These are phyloP conservation scores for Tetracladium marchalianum DNA, from an alignment of 495 filamentous ascomycete genomes.

Conservation along the genomic window DNA sequence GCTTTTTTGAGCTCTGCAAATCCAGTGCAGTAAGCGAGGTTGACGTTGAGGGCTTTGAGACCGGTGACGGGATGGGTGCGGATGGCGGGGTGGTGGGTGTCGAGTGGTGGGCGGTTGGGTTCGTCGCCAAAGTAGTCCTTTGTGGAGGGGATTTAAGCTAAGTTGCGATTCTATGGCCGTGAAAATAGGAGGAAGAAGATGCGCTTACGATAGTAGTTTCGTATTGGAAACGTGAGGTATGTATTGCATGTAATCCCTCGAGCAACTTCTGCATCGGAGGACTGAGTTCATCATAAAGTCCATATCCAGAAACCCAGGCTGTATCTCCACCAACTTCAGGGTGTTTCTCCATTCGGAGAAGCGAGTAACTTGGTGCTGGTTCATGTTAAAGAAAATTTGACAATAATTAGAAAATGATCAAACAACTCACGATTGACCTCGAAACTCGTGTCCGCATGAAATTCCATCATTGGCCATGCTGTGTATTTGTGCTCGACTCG, in stretches of 20 bases:
- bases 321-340: conserved; percentile 44
- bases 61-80: conserved; percentile 45
- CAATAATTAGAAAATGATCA: conserved; percentile 1
- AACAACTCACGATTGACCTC: conserved; percentile 35
- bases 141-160: no score
- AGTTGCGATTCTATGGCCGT: no score
- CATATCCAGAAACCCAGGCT: conserved; percentile 41
- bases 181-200: no score
- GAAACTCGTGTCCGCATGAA: conserved; percentile 42
- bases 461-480: conserved; percentile 34
- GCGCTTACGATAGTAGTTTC: conserved; percentile 21
- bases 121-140: conserved; percentile 37
- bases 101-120: conserved; percentile 39
- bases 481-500: conserved; percentile 29
- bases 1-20: conserved; percentile 44
- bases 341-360: conserved; percentile 46
- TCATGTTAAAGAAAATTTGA: conserved; percentile 1
- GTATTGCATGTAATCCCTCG: conserved; percentile 38
- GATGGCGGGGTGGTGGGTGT: conserved; percentile 44
- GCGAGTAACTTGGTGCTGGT: conserved; percentile 35
- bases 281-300: conserved; percentile 40
- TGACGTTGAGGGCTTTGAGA: conserved; percentile 40
- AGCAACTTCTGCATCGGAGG: conserved; percentile 35
- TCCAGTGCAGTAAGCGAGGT: conserved; percentile 38
- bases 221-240: conserved; percentile 39